These are phyloP conservation scores for Hyphopichia khmerensis DNA, from an alignment of 1,139 yeast species.

Conservation along the genomic window DNA sequence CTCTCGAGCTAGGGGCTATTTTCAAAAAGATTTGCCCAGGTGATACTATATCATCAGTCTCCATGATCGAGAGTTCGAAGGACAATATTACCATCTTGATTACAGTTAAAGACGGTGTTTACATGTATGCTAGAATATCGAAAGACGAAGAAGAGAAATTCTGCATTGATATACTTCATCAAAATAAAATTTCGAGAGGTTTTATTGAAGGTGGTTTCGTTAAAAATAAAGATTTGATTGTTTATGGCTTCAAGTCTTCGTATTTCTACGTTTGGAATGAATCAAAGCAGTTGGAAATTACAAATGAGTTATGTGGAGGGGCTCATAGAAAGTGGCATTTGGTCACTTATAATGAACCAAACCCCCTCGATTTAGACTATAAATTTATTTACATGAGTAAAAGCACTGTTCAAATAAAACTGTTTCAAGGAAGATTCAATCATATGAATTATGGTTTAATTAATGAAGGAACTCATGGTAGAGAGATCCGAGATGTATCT, in stretches of 20 bases:
- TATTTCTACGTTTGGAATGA: slow-evolving; percentile 83
- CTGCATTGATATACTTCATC: slow-evolving; percentile 41
- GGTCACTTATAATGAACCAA: slow-evolving; percentile 12
- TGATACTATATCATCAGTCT: slow-evolving; percentile 70
- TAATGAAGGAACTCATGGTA: slow-evolving; percentile 76
- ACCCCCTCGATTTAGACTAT: slow-evolving; percentile 10
- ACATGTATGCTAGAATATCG: slow-evolving; percentile 34
- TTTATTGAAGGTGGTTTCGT: slow-evolving; percentile 73
- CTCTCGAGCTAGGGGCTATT: slow-evolving; percentile 18
- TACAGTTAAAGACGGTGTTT: slow-evolving; percentile 67
- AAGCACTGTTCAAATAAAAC: slow-evolving; percentile 34
- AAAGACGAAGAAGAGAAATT: slow-evolving; percentile 11
- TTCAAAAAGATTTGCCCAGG: slow-evolving; percentile 63
- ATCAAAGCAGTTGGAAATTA: slow-evolving; percentile 67
- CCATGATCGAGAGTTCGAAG: slow-evolving; percentile 25
- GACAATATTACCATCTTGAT: slow-evolving; percentile 29
- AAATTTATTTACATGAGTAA: slow-evolving; percentile 59
- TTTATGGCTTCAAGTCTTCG: slow-evolving; percentile 83
- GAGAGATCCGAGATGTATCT: slow-evolving; percentile 76
- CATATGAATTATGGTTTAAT: slow-evolving; percentile 26
- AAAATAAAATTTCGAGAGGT: slow-evolving; percentile 71
- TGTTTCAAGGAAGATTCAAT: slow-evolving; percentile 18
- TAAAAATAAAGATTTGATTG: slow-evolving; percentile 47
- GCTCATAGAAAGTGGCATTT: slow-evolving; percentile 83
- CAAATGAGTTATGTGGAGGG: slow-evolving; percentile 84